Evolutionary conservation across 2,329 filamentous ascomycete genomes (phyloP).

Genomic region (Leptosphaerulina australis): DNA sequence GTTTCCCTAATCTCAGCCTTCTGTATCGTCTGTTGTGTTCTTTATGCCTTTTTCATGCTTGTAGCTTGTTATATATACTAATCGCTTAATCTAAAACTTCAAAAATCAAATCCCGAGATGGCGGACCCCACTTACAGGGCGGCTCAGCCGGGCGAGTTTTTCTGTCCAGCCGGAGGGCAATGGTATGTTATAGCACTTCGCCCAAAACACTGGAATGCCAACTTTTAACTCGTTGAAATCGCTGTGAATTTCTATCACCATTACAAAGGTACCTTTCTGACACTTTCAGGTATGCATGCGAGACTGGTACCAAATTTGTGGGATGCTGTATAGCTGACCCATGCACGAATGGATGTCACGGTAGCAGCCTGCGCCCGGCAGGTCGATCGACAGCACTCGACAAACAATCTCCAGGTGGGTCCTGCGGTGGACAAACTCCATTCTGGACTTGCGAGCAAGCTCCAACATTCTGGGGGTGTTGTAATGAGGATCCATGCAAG

Average conservation of each 20-base stretch:
- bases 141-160: conserved; percentile 22
- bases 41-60: not conserved
- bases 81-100: no score
- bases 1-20: not conserved
- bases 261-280: not conserved
- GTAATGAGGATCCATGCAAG: conserved; percentile 42
- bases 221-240: not conserved
- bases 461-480: conserved; percentile 46
- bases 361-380: conserved; percentile 33
- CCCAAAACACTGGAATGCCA: not conserved
- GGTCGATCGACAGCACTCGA: conserved; percentile 38
- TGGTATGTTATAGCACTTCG: conserved; percentile 13
- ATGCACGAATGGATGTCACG: conserved; percentile 43
- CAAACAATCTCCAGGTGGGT: conserved; percentile 35
- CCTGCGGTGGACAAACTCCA: conserved; percentile 27
- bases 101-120: not conserved
- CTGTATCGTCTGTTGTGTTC: not conserved
- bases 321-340: conserved; percentile 47
- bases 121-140: conserved; percentile 12
- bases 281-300: conserved; percentile 15
- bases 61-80: not conserved
- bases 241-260: no score
- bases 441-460: conserved; percentile 47
- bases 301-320: conserved; percentile 38
- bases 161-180: conserved; percentile 19